Percentiles rank a stretch among this genome's conserved stretches.
Evolutionary conservation across 2,329 filamentous ascomycete genomes (phyloP).

Genomic region (Metarhizium humberi): DNA sequence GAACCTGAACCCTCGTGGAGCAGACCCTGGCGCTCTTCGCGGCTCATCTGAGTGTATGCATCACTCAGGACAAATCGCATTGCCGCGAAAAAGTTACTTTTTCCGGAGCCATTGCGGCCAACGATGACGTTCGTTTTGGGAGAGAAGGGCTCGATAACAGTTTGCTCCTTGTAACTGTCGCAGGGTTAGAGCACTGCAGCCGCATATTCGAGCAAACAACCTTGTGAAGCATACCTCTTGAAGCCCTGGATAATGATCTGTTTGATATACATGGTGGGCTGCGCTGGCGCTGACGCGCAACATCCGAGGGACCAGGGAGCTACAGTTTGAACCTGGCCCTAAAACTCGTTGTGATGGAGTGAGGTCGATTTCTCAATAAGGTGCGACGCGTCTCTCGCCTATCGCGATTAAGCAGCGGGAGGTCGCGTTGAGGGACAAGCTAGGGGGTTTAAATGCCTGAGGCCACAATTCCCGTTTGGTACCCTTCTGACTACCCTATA

Average conservation of each 20-base stretch:
- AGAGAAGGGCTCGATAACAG: conserved; percentile 95
- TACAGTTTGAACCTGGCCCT: conserved; percentile 11
- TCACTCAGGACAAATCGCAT: conserved; percentile 98
- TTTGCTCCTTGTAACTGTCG: conserved; percentile 95
- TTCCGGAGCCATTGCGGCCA: conserved; percentile 96
- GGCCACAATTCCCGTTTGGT: neutral
- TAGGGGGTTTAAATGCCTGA: conserved; percentile 3
- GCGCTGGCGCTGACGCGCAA: conserved; percentile 28
- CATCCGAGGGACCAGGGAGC: conserved; percentile 19
- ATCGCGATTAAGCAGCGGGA: neutral
- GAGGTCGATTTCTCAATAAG: neutral
- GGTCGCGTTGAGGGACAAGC: conserved; percentile 6
- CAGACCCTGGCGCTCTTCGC: conserved; percentile 89
- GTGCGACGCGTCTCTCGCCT: conserved; percentile 6
- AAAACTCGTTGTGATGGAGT: neutral
- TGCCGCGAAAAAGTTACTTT: conserved; percentile 99
- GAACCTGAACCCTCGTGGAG: conserved; percentile 98
- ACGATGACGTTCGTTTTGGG: conserved; percentile 97
- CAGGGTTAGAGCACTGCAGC: conserved; percentile 11
- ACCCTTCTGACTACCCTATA: neutral
- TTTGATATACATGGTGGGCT: conserved; percentile 83
- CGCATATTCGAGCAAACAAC: neutral
- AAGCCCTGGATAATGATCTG: conserved; percentile 99
- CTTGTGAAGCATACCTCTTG: conserved; percentile 62
- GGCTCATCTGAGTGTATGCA: conserved; percentile 90